Evolutionary conservation across 1,284 basidiomycete genomes (phyloP).

Genomic region (Moniliophthora roreri): DNA sequence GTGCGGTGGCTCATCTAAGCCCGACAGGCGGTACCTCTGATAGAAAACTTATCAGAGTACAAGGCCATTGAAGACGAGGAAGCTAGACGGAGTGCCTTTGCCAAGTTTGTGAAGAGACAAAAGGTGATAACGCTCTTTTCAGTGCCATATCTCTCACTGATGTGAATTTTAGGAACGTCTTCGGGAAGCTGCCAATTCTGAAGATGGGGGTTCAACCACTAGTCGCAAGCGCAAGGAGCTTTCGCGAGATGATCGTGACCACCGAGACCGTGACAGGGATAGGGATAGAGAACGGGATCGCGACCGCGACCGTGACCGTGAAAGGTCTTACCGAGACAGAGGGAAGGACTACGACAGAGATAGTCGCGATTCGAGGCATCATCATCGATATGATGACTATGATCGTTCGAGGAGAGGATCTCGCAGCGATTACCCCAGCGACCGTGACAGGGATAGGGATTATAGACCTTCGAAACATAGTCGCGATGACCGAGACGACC

Average conservation of each 20-base stretch:
- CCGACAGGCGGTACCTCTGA: conserved; percentile 65
- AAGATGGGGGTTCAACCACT: conserved; percentile 76
- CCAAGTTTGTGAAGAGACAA: conserved; percentile 84
- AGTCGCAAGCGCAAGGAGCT: conserved; percentile 78
- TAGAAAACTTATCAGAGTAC: conserved; percentile 81
- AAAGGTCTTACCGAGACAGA: conserved; percentile 26
- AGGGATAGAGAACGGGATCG: conserved; percentile 42
- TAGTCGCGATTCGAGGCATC: conserved; percentile 10
- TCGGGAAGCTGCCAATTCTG: conserved; percentile 71
- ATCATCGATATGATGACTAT: conserved; percentile 26
- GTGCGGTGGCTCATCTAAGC: conserved; percentile 12
- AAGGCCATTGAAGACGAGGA: conserved; percentile 84
- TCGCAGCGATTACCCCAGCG: conserved; percentile 2
- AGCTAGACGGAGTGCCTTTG: conserved; percentile 74
- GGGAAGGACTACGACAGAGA: conserved; percentile 11
- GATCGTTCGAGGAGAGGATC: conserved; percentile 28
- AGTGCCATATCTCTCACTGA: not conserved
- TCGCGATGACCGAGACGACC: conserved; percentile 49
- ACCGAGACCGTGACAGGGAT: conserved; percentile 28
- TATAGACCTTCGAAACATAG: conserved; percentile 30
- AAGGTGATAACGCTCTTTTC: conserved; percentile 50
- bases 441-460: conserved; percentile 35
- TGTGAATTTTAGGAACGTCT: conserved; percentile 59
- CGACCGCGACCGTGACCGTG: conserved; percentile 43
- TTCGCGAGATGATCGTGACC: conserved; percentile 40